Evolutionary conservation across 257 asterid genomes (phyloP).

Genomic region (Sherardia arvensis): DNA sequence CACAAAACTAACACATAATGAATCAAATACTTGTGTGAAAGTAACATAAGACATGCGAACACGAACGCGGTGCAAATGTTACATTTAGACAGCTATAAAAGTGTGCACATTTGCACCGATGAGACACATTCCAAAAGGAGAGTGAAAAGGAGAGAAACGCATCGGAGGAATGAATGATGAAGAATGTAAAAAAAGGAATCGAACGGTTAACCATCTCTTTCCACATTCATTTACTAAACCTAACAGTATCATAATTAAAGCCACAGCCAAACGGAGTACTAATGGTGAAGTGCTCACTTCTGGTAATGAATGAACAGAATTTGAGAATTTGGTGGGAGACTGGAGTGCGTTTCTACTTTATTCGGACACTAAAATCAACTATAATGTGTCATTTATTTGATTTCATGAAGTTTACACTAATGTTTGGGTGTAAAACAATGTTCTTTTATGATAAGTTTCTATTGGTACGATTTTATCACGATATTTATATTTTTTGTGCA

Average conservation of each 20-base stretch:
- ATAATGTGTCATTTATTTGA: neutral
- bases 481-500: too few species aligned
- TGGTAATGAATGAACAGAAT: neutral
- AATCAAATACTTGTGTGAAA: too few species aligned
- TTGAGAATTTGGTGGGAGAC: neutral
- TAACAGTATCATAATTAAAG: slow-evolving; percentile 1
- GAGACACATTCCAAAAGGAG: neutral
- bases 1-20: too few species aligned
- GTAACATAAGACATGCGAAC: too few species aligned
- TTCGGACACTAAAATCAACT: neutral
- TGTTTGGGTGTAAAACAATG: too few species aligned
- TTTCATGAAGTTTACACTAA: neutral
- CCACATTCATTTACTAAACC: neutral
- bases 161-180: neutral
- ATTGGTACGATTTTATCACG: too few species aligned
- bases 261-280: neutral
- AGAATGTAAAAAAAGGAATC: neutral
- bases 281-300: neutral
- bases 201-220: neutral
- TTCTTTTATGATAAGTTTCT: too few species aligned
- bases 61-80: too few species aligned
- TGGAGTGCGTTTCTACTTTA: neutral
- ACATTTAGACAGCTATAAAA: too few species aligned
- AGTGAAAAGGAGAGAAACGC: neutral
- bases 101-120: neutral